Conservation (phyloP, 2,329 filamentous ascomycete species). For the Cytospora schulzeri region DNA sequence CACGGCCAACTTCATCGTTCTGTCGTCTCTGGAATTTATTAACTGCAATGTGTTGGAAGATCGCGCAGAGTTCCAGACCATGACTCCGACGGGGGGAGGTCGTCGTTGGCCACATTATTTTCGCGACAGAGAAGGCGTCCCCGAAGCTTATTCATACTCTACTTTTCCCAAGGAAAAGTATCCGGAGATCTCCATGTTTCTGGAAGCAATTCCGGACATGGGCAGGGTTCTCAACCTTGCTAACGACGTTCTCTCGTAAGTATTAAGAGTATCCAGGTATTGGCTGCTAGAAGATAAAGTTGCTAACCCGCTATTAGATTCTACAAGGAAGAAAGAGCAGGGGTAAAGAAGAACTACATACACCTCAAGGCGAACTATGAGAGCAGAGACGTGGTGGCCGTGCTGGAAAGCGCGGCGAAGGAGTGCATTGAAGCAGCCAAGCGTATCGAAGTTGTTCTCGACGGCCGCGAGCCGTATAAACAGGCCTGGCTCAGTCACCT, state of each 20-base stretch:
- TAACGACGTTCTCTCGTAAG: conserved; percentile 15
- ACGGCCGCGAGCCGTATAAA: conserved; percentile 6
- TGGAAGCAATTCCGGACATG: conserved; percentile 9
- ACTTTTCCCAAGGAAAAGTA: conserved; percentile 8
- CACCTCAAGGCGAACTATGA: conserved; percentile 10
- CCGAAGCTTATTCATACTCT: conserved; percentile 10
- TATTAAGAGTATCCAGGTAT: not conserved
- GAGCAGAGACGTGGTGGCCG: conserved; percentile 6
- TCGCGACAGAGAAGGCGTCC: conserved; percentile 8
- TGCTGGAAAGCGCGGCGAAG: conserved; percentile 1
- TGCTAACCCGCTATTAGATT: not conserved
- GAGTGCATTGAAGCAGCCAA: conserved; percentile 5
- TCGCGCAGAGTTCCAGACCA: conserved; percentile 6
- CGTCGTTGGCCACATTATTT: conserved; percentile 16
- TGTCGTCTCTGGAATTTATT: conserved; percentile 9
- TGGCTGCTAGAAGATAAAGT: not conserved
- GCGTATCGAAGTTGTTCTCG: conserved; percentile 2
- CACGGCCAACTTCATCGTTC: conserved; percentile 7
- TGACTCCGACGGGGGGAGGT: conserved; percentile 7
- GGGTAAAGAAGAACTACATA: conserved; percentile 9
- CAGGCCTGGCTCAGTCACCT: conserved; percentile 7
- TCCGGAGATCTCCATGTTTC: conserved; percentile 8
- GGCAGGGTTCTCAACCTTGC: conserved; percentile 7
- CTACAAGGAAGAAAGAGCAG: conserved; percentile 13
- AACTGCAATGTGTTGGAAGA: conserved; percentile 14